phyloP scores from a whole-genome alignment of 208 protist species.

The Wallacemonas collosoma region DNA sequence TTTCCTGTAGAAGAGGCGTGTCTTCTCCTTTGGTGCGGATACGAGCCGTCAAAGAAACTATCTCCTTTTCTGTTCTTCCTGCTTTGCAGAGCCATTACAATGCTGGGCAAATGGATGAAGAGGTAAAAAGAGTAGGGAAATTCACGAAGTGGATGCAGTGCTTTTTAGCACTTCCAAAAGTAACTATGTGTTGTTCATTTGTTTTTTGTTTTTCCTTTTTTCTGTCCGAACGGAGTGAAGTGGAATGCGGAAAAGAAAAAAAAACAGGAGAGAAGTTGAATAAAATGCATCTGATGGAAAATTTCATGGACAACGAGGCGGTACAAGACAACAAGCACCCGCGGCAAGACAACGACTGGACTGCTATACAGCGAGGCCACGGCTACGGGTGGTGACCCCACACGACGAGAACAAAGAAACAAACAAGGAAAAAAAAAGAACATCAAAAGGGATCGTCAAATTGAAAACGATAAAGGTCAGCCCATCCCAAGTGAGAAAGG shows the following conservation, averaged over 20 bases:
- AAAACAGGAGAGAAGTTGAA: slow-evolving; percentile 14
- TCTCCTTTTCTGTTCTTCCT: no score
- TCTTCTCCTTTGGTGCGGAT: no score
- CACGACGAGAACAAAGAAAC: neutral
- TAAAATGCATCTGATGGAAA: neutral
- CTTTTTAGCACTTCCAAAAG: neutral
- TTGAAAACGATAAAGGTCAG: slow-evolving; percentile 4
- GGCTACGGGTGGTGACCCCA: no score
- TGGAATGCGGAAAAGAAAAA: slow-evolving; percentile 19
- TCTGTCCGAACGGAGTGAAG: neutral
- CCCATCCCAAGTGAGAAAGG: neutral
- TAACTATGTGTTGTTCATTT: slow-evolving; percentile 6
- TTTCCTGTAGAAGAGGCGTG: no score
- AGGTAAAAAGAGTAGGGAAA: neutral
- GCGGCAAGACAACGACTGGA: neutral
- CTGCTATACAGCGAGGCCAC: no score
- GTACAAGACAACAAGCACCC: neutral
- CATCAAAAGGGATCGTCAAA: neutral
- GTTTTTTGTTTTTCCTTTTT: slow-evolving; percentile 3
- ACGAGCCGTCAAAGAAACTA: no score
- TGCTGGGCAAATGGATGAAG: neutral
- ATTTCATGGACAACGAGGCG: neutral
- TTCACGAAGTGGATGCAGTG: neutral
- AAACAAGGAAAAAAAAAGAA: slow-evolving; percentile 25
- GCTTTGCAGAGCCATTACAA: neutral